Evolutionary conservation across 2,329 filamentous ascomycete species (phyloP).

Genomic region (Fusarium denticulatum): DNA sequence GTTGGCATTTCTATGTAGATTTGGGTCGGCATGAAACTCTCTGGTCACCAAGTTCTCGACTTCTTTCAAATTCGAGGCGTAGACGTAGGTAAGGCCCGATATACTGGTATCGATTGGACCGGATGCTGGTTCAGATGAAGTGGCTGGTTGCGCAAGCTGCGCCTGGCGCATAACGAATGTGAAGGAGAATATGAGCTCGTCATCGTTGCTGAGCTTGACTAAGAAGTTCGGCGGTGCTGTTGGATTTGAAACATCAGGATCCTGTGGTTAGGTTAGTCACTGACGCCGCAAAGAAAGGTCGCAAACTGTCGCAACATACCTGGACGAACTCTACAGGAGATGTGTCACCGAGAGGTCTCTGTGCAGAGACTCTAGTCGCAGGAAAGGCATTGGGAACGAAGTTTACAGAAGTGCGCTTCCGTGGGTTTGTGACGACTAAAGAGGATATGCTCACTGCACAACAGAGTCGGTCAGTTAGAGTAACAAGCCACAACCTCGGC

Average conservation of each 20-base stretch:
- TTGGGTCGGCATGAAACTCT: conserved; percentile 96
- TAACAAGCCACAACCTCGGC: conserved; percentile 26
- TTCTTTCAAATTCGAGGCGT: conserved; percentile 85
- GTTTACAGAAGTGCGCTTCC: conserved; percentile 79
- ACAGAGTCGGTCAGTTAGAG: conserved; percentile 32
- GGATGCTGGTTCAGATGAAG: conserved; percentile 60
- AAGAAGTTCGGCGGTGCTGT: conserved; percentile 75
- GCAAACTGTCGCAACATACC: conserved; percentile 62
- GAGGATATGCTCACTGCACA: conserved; percentile 84
- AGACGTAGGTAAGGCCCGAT: conserved; percentile 90
- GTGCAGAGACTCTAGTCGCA: conserved; percentile 78
- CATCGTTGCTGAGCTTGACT: conserved; percentile 86
- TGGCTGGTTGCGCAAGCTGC: conserved; percentile 50
- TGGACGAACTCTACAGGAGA: conserved; percentile 89
- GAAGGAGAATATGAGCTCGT: conserved; percentile 93
- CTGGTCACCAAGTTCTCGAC: conserved; percentile 93
- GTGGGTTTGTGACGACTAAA: conserved; percentile 81
- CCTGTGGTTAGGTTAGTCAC: conserved; percentile 62
- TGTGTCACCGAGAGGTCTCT: conserved; percentile 77
- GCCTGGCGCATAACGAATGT: conserved; percentile 80
- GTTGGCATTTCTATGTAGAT: conserved; percentile 96
- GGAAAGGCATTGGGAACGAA: conserved; percentile 89
- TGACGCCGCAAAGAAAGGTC: conserved; percentile 28
- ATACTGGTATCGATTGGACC: conserved; percentile 76
- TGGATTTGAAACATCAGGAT: conserved; percentile 71